Base-by-base conservation (phyloP, 139 green algal species). In the Micractinium sp. region DNA sequence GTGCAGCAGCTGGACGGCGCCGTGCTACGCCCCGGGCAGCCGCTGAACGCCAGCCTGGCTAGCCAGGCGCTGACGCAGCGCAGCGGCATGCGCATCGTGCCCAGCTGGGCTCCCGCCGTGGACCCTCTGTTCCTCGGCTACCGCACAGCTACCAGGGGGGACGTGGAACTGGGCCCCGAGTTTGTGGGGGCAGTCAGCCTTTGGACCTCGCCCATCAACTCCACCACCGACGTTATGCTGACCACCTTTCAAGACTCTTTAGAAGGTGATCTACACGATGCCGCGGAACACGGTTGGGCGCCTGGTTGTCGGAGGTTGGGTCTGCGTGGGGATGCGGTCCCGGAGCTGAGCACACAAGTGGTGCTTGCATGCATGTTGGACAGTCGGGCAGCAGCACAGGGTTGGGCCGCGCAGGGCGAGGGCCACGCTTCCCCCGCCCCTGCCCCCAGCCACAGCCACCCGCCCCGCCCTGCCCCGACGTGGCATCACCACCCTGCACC, bases 41-140 rank as follows among this genome's bases (percentile, higher is more conserved):
- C 71, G 7, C 13, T 77, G 14, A 38, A n/a, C 13, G 31, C 35
- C 5, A 22, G 31, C 15, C 31, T 77, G 29, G 71, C 71, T 27
- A 33, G 31, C 31, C 71, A 77, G 71, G 71, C 35, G 71, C 12
- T 25, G 63, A 39, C 3, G 0, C 71, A 39, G 31, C 71, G 16
- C 71, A n/a, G 71, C 7, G 71, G 31, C 19, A 33, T 77, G 71
- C 71, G 71, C 29, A 20, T 77, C 71, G 71, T 77, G 71, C 71
- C 71, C 71, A 38, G 27, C 71, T 77, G 71, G 71, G 29, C 35
- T 15, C 71, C 74, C 74, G 35, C 33, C 33, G 74, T 80, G 1
- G 74, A 80, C 35, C 74, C 74, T 7, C 33, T 80, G n/a, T 80
- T 80, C 35, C 13, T 80, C 25, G 74, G 74, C 74, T 80, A 80